Conservation (phyloP, 208 protist species). For the Trypanosoma platydactyli region DNA sequence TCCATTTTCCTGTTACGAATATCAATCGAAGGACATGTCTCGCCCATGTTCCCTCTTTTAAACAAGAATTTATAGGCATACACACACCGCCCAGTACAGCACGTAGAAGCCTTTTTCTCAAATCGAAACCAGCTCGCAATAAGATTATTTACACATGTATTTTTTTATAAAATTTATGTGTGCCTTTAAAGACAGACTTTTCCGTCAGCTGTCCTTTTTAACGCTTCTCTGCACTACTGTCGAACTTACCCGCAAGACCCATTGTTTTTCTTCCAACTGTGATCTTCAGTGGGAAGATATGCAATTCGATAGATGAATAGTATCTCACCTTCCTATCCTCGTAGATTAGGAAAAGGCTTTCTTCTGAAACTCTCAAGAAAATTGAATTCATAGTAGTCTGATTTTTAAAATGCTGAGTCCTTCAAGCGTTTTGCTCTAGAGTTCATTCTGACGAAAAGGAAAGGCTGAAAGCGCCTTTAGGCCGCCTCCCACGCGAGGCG, state of each 20-base stretch:
- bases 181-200: slow-evolving; percentile 26
- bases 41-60: slow-evolving; percentile 15
- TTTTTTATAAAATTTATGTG: too few relatives aligned
- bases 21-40: slow-evolving; percentile 28
- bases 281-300: slow-evolving; percentile 35
- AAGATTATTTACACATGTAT: too few relatives aligned
- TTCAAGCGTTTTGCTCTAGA: too few relatives aligned
- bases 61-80: slow-evolving; percentile 34
- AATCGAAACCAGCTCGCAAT: slow-evolving; percentile 21
- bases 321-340: too few relatives aligned
- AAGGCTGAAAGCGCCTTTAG: too few relatives aligned
- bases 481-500: too few relatives aligned
- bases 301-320: slow-evolving; percentile 23
- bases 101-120: slow-evolving; percentile 19
- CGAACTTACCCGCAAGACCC: slow-evolving; percentile 36
- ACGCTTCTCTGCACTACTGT: slow-evolving; percentile 33
- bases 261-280: slow-evolving; percentile 32
- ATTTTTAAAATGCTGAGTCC: too few relatives aligned
- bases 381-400: too few relatives aligned
- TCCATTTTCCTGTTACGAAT: slow-evolving; percentile 31
- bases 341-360: too few relatives aligned
- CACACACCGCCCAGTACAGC: slow-evolving; percentile 37
- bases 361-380: too few relatives aligned
- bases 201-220: slow-evolving; percentile 28
- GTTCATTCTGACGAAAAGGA: too few relatives aligned